Conservation (phyloP, 2,329 filamentous ascomycete species). For the Lomentospora prolificans region DNA sequence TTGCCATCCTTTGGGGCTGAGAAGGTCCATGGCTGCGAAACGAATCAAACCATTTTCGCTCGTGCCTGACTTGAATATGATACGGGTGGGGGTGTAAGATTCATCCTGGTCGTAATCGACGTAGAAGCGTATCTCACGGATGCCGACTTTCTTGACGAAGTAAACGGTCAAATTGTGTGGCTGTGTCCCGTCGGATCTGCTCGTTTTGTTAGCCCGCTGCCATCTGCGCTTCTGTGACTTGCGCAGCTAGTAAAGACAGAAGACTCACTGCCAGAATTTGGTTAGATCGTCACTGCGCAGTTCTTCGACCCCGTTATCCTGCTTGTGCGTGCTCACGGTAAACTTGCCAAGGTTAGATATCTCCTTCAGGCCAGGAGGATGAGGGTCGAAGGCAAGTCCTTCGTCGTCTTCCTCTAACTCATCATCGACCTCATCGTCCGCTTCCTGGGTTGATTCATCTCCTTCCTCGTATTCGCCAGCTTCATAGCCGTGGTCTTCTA, state of each 20-base stretch:
- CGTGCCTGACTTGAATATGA: constrained; percentile 80
- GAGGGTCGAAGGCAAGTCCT: constrained; percentile 36
- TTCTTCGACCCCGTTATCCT: constrained; percentile 67
- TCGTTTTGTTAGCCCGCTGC: constrained; percentile 6
- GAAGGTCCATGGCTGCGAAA: constrained; percentile 71
- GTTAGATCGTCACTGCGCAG: constrained; percentile 63
- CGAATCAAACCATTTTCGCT: constrained; percentile 86
- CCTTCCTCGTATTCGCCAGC: constrained; percentile 19
- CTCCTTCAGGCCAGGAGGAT: constrained; percentile 58
- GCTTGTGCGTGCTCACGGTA: constrained; percentile 74
- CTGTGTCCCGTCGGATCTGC: constrained; percentile 70
- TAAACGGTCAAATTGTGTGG: constrained; percentile 76
- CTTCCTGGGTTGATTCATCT: constrained; percentile 18
- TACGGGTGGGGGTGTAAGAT: constrained; percentile 91
- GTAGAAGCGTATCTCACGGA: constrained; percentile 69
- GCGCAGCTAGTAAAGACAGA: not conserved
- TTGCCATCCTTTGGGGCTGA: constrained; percentile 80
- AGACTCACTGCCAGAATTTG: constrained; percentile 66
- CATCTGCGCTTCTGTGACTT: not conserved
- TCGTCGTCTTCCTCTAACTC: constrained; percentile 28
- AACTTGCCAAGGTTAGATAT: constrained; percentile 78
- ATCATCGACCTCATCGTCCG: constrained; percentile 19
- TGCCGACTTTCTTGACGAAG: constrained; percentile 73
- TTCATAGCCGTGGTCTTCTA: constrained; percentile 12
- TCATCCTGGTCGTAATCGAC: constrained; percentile 91